These are phyloP conservation scores for Apiospora hydei DNA, from an alignment of 2,329 filamentous ascomycete species.

Conservation along the genomic window DNA sequence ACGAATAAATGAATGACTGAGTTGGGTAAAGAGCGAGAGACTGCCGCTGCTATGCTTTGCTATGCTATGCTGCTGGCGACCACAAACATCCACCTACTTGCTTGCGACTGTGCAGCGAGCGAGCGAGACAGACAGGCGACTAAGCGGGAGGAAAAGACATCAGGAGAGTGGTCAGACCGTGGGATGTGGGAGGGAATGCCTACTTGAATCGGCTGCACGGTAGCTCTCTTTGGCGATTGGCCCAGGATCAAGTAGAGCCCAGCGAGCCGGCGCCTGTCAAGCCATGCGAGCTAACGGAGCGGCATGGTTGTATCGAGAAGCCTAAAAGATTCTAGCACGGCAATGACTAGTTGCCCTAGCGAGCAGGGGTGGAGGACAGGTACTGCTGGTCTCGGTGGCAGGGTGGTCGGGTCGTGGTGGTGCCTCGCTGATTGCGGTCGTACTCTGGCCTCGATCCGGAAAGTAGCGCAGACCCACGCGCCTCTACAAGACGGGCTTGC, in stretches of 20 bases:
- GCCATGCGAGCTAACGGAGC: constrained; percentile 41
- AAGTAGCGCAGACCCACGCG: not conserved
- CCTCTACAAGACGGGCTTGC: not conserved
- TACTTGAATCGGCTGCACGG: constrained; percentile 38
- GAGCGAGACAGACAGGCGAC: constrained; percentile 31
- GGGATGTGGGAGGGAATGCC: constrained; percentile 33
- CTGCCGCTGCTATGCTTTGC: constrained; percentile 24
- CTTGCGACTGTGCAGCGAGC: constrained; percentile 16
- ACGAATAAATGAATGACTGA: constrained; percentile 25
- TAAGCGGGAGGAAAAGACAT: constrained; percentile 34
- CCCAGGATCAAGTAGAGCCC: constrained; percentile 29
- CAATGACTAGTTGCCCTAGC: not conserved
- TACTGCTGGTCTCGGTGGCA: constrained; percentile 5
- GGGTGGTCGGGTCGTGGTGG: too few relatives aligned
- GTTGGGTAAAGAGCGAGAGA: constrained; percentile 28
- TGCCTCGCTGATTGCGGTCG: not conserved
- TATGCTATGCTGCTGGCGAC: constrained; percentile 25
- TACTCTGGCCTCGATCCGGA: not conserved
- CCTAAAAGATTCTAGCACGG: constrained; percentile 21
- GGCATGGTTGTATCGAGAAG: constrained; percentile 33
- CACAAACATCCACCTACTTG: constrained; percentile 24
- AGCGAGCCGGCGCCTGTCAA: constrained; percentile 37
- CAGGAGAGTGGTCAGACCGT: constrained; percentile 29
- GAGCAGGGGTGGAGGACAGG: not conserved
- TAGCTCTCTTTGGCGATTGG: constrained; percentile 40